Conservation (phyloP, 148 eudicot species). For the Amaranthus cruentus region DNA sequence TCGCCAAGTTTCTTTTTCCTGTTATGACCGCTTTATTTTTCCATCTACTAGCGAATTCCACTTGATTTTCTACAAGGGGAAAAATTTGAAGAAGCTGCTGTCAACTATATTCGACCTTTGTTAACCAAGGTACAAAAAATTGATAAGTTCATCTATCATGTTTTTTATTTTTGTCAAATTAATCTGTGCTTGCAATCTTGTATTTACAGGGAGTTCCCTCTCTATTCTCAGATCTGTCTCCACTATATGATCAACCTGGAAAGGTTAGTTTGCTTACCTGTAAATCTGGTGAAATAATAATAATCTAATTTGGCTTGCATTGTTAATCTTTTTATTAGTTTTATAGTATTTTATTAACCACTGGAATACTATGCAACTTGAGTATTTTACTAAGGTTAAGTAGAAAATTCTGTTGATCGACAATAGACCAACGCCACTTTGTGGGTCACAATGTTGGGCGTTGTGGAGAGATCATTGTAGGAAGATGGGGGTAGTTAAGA, state of each 20-base stretch:
- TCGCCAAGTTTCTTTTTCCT: background rate
- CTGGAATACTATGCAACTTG: too few relatives aligned
- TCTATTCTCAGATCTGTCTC: slow-evolving; percentile 93
- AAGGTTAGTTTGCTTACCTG: slow-evolving; percentile 51
- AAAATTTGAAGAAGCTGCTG: slow-evolving; percentile 74
- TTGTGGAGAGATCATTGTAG: too few relatives aligned
- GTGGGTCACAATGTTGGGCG: too few relatives aligned
- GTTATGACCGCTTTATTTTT: background rate
- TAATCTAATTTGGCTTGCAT: too few relatives aligned
- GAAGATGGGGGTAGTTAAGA: too few relatives aligned
- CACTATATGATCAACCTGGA: slow-evolving; percentile 88
- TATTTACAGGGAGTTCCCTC: slow-evolving; percentile 89
- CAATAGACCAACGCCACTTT: too few relatives aligned
- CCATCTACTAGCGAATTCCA: slow-evolving; percentile 71
- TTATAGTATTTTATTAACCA: too few relatives aligned
- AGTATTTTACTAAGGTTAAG: too few relatives aligned
- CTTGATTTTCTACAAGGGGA: slow-evolving; percentile 86
- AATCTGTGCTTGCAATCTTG: slow-evolving; percentile 21
- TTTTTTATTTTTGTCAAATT: slow-evolving; percentile 1
- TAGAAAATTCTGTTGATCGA: too few relatives aligned
- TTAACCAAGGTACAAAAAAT: slow-evolving; percentile 65
- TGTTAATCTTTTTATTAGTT: too few relatives aligned
- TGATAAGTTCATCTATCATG: slow-evolving; percentile 11
- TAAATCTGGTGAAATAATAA: too few relatives aligned
- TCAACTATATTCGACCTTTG: slow-evolving; percentile 75